Evolutionary conservation across 108 stramenopile genomes (phyloP).

Genomic region (Craspedostauros australis): DNA sequence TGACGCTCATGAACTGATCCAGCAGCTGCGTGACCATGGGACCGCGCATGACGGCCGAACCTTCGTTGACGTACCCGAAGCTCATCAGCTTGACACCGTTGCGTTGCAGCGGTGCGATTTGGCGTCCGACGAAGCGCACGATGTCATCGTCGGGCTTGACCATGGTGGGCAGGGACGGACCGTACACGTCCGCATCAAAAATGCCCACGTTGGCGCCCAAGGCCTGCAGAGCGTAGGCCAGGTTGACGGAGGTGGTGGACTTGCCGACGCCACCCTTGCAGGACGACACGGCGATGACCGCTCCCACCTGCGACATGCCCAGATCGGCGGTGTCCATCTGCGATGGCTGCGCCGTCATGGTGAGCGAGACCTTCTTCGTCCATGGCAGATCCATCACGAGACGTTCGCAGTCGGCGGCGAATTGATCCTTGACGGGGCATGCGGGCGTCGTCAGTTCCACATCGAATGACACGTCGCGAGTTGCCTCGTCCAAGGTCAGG

Average conservation of each 20-base stretch:
- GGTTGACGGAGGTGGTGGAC: constrained; percentile 92
- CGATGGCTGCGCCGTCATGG: constrained; percentile 57
- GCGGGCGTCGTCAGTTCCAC: constrained; percentile 74
- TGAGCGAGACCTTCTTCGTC: constrained; percentile 32
- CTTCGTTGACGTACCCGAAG: constrained; percentile 86
- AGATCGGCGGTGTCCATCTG: constrained; percentile 33
- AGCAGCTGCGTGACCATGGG: constrained; percentile 89
- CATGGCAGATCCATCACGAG: constrained; percentile 46
- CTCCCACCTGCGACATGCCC: constrained; percentile 70
- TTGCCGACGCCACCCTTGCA: constrained; percentile 98
- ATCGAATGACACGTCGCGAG: constrained; percentile 52
- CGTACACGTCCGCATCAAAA: constrained; percentile 96
- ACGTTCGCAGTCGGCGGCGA: constrained; percentile 49
- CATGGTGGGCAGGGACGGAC: constrained; percentile 87
- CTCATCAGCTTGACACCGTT: constrained; percentile 83
- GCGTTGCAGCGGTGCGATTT: constrained; percentile 72
- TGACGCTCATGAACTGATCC: constrained; percentile 87
- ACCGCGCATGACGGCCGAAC: constrained; percentile 82
- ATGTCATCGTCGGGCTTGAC: constrained; percentile 69
- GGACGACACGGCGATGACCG: constrained; percentile 74
- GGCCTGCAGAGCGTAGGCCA: constrained; percentile 84
- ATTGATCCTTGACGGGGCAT: constrained; percentile 69
- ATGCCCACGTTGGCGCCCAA: constrained; percentile 85
- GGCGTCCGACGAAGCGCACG: constrained; percentile 69
- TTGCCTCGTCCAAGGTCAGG: constrained; percentile 40